Percentiles rank a stretch among this genome's conserved stretches.
Evolutionary conservation across 305 asterid genomes (phyloP).

Genomic region (Andrographis paniculata): DNA sequence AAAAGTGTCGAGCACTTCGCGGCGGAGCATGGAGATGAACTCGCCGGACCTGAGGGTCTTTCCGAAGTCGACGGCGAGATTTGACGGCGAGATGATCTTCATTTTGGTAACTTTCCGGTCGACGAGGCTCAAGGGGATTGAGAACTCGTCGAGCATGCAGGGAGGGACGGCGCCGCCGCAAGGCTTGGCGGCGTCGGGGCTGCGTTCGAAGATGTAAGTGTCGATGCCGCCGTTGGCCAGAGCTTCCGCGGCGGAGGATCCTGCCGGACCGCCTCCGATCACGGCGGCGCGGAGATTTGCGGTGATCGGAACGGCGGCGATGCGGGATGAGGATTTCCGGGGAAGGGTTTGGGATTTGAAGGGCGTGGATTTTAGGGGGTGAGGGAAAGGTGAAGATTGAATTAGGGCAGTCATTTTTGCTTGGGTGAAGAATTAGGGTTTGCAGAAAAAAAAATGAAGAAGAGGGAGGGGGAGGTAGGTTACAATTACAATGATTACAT

Average conservation of each 20-base stretch:
- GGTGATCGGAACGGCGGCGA: slow-evolving; percentile 17
- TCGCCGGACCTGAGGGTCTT: slow-evolving; percentile 59
- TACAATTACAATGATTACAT: neutral
- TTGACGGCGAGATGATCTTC: slow-evolving; percentile 82
- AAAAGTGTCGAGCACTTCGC: slow-evolving; percentile 80
- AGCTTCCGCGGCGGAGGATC: slow-evolving; percentile 85
- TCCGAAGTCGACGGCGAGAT: slow-evolving; percentile 69
- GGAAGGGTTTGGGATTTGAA: neutral
- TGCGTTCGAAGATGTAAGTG: slow-evolving; percentile 79
- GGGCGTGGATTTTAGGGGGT: neutral
- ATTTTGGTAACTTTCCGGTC: slow-evolving; percentile 76
- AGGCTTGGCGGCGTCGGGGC: slow-evolving; percentile 66
- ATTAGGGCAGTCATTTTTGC: too few species aligned
- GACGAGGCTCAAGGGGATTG: slow-evolving; percentile 55
- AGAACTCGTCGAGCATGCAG: slow-evolving; percentile 83
- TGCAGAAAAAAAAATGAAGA: neutral
- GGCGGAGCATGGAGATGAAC: slow-evolving; percentile 87
- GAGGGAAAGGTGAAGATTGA: too few species aligned
- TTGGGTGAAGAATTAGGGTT: too few species aligned
- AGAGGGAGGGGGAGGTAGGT: neutral
- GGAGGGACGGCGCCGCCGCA: slow-evolving; percentile 98
- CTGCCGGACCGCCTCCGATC: slow-evolving; percentile 90
- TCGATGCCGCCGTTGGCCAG: slow-evolving; percentile 74
- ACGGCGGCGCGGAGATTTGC: slow-evolving; percentile 61
- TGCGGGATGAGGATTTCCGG: neutral